Base-by-base conservation (phyloP, 163 green algal genomes). In the Prototheca cutis region DNA sequence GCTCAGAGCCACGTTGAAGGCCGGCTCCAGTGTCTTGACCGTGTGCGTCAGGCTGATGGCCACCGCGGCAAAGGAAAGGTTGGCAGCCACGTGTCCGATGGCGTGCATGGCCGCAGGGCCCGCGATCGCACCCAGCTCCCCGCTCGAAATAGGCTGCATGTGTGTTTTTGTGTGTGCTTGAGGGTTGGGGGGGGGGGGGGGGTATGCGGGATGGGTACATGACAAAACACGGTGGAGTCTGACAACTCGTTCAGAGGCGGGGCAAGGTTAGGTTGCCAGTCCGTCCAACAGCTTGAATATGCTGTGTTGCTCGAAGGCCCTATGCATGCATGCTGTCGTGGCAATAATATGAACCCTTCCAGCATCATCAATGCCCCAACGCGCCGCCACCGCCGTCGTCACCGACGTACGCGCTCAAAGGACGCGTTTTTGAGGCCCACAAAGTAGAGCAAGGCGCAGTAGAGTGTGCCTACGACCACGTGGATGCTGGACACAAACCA, bases 1-100 rank as follows among this genome's bases (percentile, higher is more conserved):
- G 30, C 71, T 85, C 18, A 96, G 82, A 24, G 93, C 61, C 4
- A 95, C 93, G 55, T 90, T 95, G 84, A 99, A 98, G 21, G 88
- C 94, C 1, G 93, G 93, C 85, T 99, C 93, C 71, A 98, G 71
- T 1, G 92, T 96, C 84, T 96, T 95, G 30, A 94, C 86, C 3
- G 91, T 98, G 87, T 99, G 93, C 10, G 91, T 98, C 40, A 99
- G 85, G 6, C 82, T 94, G 69, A 99, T 97, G 48, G 91, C 91
- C 27, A 98, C 92, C 2, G 93, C 87, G 5, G 88, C 91, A 70
- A 98, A 97, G 7, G 86, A 96, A 59, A 98, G 79, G 79, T 98
- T 98, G 66, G 89, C 93, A 2, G 93, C 88, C 4, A 98, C 77
- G 74, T 97, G 92, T 32, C 92, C 92, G 36, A 96, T 76, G 27